phyloP scores from a whole-genome alignment of 805 yeast genomes.

The Teunomyces kruisii region DNA sequence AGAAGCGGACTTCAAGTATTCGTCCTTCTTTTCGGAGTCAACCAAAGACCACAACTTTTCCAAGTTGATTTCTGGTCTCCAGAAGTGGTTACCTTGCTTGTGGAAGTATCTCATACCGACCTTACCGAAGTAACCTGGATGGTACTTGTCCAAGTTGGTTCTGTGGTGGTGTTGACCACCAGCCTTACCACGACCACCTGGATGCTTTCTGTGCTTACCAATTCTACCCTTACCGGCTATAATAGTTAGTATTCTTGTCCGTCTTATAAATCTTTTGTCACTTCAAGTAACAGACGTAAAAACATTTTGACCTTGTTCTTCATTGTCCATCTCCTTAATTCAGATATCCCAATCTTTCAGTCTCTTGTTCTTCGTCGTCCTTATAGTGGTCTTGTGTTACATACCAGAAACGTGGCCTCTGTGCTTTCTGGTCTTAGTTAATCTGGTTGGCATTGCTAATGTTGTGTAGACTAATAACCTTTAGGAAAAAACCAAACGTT shows the following conservation, averaged over 20 bases:
- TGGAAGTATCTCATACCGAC: slow-evolving; percentile 99
- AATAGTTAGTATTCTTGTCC: slow-evolving; percentile 30
- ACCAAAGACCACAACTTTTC: slow-evolving; percentile 98
- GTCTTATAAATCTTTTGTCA: background rate
- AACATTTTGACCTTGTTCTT: background rate
- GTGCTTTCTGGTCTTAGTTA: slow-evolving; percentile 99
- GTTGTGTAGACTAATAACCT: slow-evolving; percentile 11
- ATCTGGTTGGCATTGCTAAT: slow-evolving; percentile 93
- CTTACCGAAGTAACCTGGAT: slow-evolving; percentile 99
- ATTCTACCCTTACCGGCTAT: slow-evolving; percentile 99
- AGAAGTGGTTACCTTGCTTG: slow-evolving; percentile 89
- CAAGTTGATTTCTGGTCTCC: slow-evolving; percentile 97
- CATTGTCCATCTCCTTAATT: background rate
- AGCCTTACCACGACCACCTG: slow-evolving; percentile 99
- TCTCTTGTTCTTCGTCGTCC: background rate
- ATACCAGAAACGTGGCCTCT: slow-evolving; percentile 99
- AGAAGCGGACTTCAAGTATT: slow-evolving; percentile 81
- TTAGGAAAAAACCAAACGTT: slow-evolving; percentile 1
- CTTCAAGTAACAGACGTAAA: background rate
- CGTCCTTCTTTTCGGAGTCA: slow-evolving; percentile 91
- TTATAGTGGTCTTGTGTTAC: slow-evolving; percentile 31
- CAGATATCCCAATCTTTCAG: background rate
- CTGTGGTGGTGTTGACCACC: slow-evolving; percentile 99
- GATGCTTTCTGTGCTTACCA: slow-evolving; percentile 99
- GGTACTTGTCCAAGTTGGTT: slow-evolving; percentile 99